phyloP scores from a whole-genome alignment of 495 filamentous ascomycete genomes.

The Aspergillus nanangensis region DNA sequence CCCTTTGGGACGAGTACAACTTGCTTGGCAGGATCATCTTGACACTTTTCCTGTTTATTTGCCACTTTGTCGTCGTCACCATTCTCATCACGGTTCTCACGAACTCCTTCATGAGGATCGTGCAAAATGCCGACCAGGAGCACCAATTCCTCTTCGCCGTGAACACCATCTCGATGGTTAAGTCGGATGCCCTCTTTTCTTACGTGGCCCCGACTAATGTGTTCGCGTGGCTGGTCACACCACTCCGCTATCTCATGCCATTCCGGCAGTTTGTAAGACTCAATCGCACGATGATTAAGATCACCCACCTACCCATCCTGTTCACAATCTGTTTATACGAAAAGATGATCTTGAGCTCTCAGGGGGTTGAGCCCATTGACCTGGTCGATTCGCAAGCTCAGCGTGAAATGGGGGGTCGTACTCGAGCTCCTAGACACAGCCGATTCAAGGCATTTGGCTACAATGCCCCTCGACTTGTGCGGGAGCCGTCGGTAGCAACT shows the following conservation, averaged over 20 bases:
- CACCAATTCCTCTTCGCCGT: constrained; percentile 93
- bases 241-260: constrained; percentile 71
- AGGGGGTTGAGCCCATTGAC: constrained; percentile 72
- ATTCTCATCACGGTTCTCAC: constrained; percentile 90
- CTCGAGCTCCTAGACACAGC: constrained; percentile 30
- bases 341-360: constrained; percentile 61
- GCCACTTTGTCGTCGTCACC: constrained; percentile 90
- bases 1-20: constrained; percentile 74
- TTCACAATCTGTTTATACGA: constrained; percentile 86
- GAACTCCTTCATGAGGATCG: constrained; percentile 91
- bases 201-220: constrained; percentile 88
- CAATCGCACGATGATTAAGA: constrained; percentile 83
- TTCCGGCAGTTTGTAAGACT: constrained; percentile 74
- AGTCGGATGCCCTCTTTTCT: constrained; percentile 88
- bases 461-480: constrained; percentile 52
- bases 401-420: constrained; percentile 21
- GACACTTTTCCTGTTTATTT: constrained; percentile 82
- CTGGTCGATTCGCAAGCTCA: constrained; percentile 50
- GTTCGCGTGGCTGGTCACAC: constrained; percentile 79
- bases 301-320: constrained; percentile 82
- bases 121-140: constrained; percentile 86
- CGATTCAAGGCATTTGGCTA: constrained; percentile 68
- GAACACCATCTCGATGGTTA: constrained; percentile 94
- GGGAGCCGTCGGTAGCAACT: constrained; percentile 78
- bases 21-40: constrained; percentile 68